Percentiles rank a stretch among this genome's conserved stretches.
Evolutionary conservation across 192 early-diverging fungal genomes (phyloP).

Genomic region (Haplosporangium gracile): DNA sequence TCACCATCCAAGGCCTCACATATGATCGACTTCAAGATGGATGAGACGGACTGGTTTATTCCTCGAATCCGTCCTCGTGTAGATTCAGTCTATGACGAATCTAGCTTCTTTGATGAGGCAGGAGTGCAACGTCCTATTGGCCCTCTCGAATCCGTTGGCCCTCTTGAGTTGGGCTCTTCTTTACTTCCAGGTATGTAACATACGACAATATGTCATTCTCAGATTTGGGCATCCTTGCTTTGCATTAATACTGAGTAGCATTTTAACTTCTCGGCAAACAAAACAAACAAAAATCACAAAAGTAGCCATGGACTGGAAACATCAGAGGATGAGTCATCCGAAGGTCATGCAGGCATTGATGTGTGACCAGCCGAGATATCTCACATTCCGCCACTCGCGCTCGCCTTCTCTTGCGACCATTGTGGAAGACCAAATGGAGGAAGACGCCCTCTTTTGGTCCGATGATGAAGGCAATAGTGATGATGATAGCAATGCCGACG

Average conservation of each 20-base stretch:
- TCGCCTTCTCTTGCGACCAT: constrained; percentile 49
- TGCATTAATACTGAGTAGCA: no score
- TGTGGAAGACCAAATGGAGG: constrained; percentile 28
- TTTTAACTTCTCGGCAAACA: no score
- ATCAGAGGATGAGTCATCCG: constrained; percentile 44
- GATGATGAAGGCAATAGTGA: background rate
- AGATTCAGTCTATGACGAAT: constrained; percentile 43
- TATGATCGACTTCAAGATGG: constrained; percentile 32
- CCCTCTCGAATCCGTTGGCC: background rate
- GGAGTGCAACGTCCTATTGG: constrained; percentile 19
- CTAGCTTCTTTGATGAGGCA: constrained; percentile 46
- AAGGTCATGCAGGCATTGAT: constrained; percentile 39
- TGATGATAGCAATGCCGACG: background rate
- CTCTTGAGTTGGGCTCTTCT: background rate
- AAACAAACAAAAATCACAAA: no score
- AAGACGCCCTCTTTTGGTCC: background rate
- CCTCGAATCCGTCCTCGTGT: constrained; percentile 39
- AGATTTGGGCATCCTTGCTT: no score
- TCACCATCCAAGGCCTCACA: constrained; percentile 40
- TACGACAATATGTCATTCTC: background rate
- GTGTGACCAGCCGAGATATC: constrained; percentile 41
- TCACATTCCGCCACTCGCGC: constrained; percentile 50
- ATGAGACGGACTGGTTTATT: constrained; percentile 28
- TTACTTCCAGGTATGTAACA: background rate
- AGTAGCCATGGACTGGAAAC: constrained; percentile 36